Conservation (phyloP, 108 stramenopile genomes). For the Nitzschia palea region DNA sequence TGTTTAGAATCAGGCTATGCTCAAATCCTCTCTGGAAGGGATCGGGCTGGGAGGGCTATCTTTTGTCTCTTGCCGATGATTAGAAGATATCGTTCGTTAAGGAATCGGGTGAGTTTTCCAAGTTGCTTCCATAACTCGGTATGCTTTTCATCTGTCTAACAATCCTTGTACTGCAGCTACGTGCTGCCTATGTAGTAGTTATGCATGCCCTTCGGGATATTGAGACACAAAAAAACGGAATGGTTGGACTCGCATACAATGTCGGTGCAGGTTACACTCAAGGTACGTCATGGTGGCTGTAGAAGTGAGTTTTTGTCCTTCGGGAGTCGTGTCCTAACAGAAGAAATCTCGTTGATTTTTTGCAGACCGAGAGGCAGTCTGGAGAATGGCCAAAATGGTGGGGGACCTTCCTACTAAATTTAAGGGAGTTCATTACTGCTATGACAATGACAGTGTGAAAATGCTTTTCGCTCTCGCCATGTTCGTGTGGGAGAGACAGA, state of each 20-base stretch:
- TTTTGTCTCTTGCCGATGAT: slow-evolving; percentile 19
- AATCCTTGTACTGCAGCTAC: slow-evolving; percentile 7
- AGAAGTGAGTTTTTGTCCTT: no score
- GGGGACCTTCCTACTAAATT: slow-evolving; percentile 2
- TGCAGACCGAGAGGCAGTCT: slow-evolving; percentile 15
- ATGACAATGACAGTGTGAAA: slow-evolving; percentile 10
- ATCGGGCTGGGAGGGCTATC: slow-evolving; percentile 27
- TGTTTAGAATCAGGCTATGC: slow-evolving; percentile 30
- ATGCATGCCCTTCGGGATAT: slow-evolving; percentile 27
- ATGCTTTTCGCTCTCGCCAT: slow-evolving; percentile 14
- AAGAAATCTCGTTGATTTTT: background rate
- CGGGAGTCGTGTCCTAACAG: no score
- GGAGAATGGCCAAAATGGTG: slow-evolving; percentile 12
- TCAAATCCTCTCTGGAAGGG: slow-evolving; percentile 19
- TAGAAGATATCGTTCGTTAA: background rate
- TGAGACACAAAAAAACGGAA: slow-evolving; percentile 27
- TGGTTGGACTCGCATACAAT: slow-evolving; percentile 28
- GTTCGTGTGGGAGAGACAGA: slow-evolving; percentile 15
- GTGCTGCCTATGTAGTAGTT: slow-evolving; percentile 21
- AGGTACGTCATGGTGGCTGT: background rate
- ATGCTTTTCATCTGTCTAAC: background rate
- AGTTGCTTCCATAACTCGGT: background rate
- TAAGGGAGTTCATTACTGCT: slow-evolving; percentile 28
- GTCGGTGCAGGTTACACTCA: slow-evolving; percentile 12
- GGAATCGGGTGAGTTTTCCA: slow-evolving; percentile 18